Conservation (phyloP, 495 filamentous ascomycete genomes). For the Talaromyces ruber region DNA sequence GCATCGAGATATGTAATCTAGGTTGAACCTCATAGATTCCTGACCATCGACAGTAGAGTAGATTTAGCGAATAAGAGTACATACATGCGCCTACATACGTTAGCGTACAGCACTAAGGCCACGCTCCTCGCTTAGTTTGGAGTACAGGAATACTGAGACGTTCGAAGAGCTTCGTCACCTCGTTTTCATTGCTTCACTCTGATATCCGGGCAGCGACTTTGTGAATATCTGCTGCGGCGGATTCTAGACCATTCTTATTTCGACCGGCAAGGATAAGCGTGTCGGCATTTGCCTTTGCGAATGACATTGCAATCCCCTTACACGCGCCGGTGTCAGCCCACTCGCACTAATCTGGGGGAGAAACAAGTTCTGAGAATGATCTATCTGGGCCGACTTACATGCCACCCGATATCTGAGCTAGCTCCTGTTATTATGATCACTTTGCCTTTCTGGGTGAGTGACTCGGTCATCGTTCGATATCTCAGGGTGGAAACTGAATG, state of each 20-base stretch:
- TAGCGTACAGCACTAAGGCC: no score
- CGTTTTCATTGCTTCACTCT: not conserved
- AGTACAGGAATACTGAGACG: not conserved
- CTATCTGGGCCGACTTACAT: not conserved
- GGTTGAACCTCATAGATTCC: no score
- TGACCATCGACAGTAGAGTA: no score
- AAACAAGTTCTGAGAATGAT: not conserved
- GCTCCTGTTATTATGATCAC: not conserved
- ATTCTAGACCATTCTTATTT: not conserved
- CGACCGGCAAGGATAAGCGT: not conserved
- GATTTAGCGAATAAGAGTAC: not conserved
- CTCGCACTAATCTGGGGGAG: not conserved
- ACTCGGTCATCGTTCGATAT: not conserved
- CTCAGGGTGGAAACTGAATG: not conserved
- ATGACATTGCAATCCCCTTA: not conserved
- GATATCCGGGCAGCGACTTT: not conserved
- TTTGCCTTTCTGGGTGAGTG: not conserved
- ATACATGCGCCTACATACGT: no score
- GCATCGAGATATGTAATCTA: no score
- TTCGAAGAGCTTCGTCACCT: not conserved
- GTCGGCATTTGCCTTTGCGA: not conserved
- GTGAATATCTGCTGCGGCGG: not conserved
- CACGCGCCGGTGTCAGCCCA: not conserved
- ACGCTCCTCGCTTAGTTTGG: not conserved
- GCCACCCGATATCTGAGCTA: not conserved